phyloP scores from a whole-genome alignment of 2,329 filamentous ascomycete species.

The Penicillium sp. region DNA sequence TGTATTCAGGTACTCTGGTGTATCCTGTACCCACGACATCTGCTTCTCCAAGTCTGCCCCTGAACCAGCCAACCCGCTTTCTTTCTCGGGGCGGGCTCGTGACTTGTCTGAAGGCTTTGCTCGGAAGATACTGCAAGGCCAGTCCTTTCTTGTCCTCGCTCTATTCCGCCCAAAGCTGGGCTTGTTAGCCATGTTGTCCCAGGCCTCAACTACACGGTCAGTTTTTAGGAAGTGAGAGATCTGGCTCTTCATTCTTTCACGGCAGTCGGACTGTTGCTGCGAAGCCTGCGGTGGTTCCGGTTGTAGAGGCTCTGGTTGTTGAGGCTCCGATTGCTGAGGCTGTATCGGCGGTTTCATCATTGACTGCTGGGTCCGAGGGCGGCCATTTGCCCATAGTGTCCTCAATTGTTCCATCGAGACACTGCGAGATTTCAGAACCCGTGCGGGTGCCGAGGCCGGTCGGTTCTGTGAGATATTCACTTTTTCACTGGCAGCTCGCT shows the following conservation, averaged over 20 bases:
- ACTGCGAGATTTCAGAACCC: slow-evolving; percentile 24
- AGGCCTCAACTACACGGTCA: slow-evolving; percentile 33
- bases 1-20: slow-evolving; percentile 27
- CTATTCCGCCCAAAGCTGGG: slow-evolving; percentile 17
- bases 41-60: slow-evolving; percentile 21
- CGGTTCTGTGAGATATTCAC: slow-evolving; percentile 11
- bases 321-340: slow-evolving; percentile 9
- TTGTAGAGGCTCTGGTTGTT: too few relatives aligned
- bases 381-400: slow-evolving; percentile 16
- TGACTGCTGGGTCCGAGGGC: slow-evolving; percentile 19
- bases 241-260: slow-evolving; percentile 33
- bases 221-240: slow-evolving; percentile 35
- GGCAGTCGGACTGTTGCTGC: slow-evolving; percentile 9
- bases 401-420: slow-evolving; percentile 30
- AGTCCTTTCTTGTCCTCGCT: slow-evolving; percentile 20
- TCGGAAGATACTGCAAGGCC: slow-evolving; percentile 34
- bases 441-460: slow-evolving; percentile 30
- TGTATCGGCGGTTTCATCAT: slow-evolving; percentile 10
- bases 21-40: slow-evolving; percentile 34
- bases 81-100: slow-evolving; percentile 6
- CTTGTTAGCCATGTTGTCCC: slow-evolving; percentile 28
- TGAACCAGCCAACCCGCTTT: slow-evolving; percentile 12
- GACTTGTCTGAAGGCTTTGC: slow-evolving; percentile 22
- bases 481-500: slow-evolving; percentile 19
- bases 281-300: too few relatives aligned